Evolutionary conservation across 2,329 filamentous ascomycete species (phyloP).

Genomic region (Periconia macrospinosa): DNA sequence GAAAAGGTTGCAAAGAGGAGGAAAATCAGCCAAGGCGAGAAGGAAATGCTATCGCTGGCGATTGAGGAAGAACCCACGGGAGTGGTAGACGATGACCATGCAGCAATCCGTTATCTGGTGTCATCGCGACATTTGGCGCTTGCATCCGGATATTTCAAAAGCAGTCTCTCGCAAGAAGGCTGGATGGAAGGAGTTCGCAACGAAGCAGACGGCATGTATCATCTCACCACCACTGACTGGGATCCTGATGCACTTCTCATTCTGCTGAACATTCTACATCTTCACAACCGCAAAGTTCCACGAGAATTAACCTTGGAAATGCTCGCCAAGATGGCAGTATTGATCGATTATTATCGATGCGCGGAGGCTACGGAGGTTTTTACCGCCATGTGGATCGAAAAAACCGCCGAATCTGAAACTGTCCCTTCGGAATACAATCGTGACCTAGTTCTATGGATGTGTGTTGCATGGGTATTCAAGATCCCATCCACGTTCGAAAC

Average conservation of each 20-base stretch:
- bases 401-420: conserved; percentile 5
- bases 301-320: conserved; percentile 41
- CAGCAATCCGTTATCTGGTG: neutral
- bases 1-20: neutral
- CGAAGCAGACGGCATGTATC: conserved; percentile 6
- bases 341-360: conserved; percentile 48
- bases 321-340: conserved; percentile 48
- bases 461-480: conserved; percentile 21
- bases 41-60: too few relatives aligned
- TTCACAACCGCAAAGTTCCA: conserved; percentile 44
- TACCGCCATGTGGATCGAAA: conserved; percentile 47
- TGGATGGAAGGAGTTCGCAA: neutral
- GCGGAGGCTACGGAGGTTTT: conserved; percentile 49
- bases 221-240: conserved; percentile 12
- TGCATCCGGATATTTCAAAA: neutral
- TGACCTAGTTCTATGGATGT: conserved; percentile 29
- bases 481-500: conserved; percentile 9
- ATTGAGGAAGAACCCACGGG: neutral
- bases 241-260: conserved; percentile 45
- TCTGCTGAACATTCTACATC: conserved; percentile 52
- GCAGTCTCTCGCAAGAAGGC: neutral
- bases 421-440: conserved; percentile 12
- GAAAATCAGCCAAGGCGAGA: too few relatives aligned
- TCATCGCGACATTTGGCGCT: conserved; percentile 1
- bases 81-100: too few relatives aligned